Conservation (phyloP, 768 basidiomycete genomes). For the Gloeopeniophorella convolvens region DNA sequence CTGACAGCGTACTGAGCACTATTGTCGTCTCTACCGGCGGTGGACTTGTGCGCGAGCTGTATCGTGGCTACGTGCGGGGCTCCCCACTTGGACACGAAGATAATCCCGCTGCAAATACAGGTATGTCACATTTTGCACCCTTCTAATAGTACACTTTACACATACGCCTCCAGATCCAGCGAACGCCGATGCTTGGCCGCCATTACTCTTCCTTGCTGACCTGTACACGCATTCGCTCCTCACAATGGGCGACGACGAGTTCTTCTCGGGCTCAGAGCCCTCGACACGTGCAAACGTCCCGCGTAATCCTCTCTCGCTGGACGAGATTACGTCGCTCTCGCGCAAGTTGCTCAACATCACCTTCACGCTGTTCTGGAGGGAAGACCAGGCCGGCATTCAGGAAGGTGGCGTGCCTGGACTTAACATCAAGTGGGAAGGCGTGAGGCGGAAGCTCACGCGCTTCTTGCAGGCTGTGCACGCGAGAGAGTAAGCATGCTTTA, state of each 20-base stretch:
- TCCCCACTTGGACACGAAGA: slow-evolving; percentile 58
- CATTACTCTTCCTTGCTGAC: slow-evolving; percentile 72
- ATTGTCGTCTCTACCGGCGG: slow-evolving; percentile 47
- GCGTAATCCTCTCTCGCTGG: slow-evolving; percentile 74
- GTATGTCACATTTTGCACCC: slow-evolving; percentile 32
- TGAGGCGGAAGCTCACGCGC: slow-evolving; percentile 68
- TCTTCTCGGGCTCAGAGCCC: slow-evolving; percentile 48
- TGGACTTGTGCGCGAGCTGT: slow-evolving; percentile 69
- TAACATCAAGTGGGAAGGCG: slow-evolving; percentile 52
- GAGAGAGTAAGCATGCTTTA: slow-evolving; percentile 59
- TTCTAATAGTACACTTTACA: neutral
- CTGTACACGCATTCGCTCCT: slow-evolving; percentile 79
- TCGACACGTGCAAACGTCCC: slow-evolving; percentile 25
- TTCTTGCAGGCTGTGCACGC: slow-evolving; percentile 81
- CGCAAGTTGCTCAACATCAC: slow-evolving; percentile 79
- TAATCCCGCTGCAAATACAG: slow-evolving; percentile 31
- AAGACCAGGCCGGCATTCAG: slow-evolving; percentile 39
- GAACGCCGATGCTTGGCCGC: slow-evolving; percentile 48
- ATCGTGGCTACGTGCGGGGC: slow-evolving; percentile 55
- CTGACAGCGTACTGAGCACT: slow-evolving; percentile 51
- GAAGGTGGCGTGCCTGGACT: slow-evolving; percentile 37
- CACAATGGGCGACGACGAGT: slow-evolving; percentile 96
- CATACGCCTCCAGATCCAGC: slow-evolving; percentile 34
- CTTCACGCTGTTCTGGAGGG: slow-evolving; percentile 68
- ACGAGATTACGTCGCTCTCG: slow-evolving; percentile 73